phyloP scores from a whole-genome alignment of 2,329 filamentous ascomycete species.

The Daldinia sp. region DNA sequence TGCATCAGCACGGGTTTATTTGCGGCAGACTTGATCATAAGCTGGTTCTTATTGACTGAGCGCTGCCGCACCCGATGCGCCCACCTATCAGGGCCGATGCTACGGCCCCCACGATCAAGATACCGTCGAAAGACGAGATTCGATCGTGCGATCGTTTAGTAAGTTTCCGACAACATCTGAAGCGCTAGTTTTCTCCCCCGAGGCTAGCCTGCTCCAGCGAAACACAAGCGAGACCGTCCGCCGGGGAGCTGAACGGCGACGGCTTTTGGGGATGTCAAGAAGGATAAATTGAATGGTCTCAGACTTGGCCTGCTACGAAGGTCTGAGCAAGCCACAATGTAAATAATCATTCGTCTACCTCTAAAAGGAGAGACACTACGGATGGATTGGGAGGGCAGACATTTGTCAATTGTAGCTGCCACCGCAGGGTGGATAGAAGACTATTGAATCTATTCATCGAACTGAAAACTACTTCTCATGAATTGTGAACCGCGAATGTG shows the following conservation, averaged over 20 bases:
- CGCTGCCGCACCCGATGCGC: slow-evolving; percentile 46
- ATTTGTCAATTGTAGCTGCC: slow-evolving; percentile 43
- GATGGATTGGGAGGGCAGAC: slow-evolving; percentile 41
- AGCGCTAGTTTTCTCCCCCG: slow-evolving; percentile 36
- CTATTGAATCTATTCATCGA: slow-evolving; percentile 64
- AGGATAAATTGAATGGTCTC: slow-evolving; percentile 30
- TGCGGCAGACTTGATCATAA: slow-evolving; percentile 52
- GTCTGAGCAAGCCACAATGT: slow-evolving; percentile 34
- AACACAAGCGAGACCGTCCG: slow-evolving; percentile 43
- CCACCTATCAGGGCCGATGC: slow-evolving; percentile 64
- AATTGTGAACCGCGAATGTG: not conserved
- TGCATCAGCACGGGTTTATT: slow-evolving; percentile 51
- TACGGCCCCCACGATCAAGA: slow-evolving; percentile 60
- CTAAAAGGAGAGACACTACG: slow-evolving; percentile 47
- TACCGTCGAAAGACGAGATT: slow-evolving; percentile 30
- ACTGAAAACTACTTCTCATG: slow-evolving; percentile 6
- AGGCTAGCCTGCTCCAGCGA: slow-evolving; percentile 45
- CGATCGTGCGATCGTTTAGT: slow-evolving; percentile 50
- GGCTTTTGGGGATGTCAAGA: slow-evolving; percentile 45
- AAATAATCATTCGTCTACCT: slow-evolving; percentile 26
- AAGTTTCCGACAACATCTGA: slow-evolving; percentile 47
- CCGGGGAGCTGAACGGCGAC: slow-evolving; percentile 21
- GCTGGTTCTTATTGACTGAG: slow-evolving; percentile 55
- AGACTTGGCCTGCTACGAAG: slow-evolving; percentile 25
- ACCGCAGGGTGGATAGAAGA: slow-evolving; percentile 59